phyloP scores from a whole-genome alignment of 441 rosid species.

The Euphorbia celastroides region DNA sequence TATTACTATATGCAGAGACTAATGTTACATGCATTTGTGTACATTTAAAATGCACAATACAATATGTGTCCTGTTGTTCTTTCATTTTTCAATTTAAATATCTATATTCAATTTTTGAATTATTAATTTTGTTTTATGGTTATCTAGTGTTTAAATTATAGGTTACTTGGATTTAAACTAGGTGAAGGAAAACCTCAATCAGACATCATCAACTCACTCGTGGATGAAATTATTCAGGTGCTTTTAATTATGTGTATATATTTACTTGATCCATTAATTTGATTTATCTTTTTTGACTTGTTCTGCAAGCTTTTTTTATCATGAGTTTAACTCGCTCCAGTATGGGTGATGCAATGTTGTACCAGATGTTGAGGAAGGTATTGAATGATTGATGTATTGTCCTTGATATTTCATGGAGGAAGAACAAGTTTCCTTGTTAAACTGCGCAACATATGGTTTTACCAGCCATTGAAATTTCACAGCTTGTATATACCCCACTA shows the following conservation, averaged over 20 bases:
- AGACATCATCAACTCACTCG: slow-evolving; percentile 34
- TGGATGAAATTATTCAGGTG: slow-evolving; percentile 69
- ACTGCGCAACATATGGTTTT: neutral
- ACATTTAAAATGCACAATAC: neutral
- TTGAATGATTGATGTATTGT: neutral
- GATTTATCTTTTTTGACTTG: slow-evolving; percentile 1
- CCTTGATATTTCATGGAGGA: neutral
- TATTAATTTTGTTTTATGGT: slow-evolving; percentile 13
- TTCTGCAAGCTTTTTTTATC: neutral
- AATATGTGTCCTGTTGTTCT: neutral
- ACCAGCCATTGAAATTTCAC: neutral
- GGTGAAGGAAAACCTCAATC: slow-evolving; percentile 43
- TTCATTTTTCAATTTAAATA: slow-evolving; percentile 9
- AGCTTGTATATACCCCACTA: neutral
- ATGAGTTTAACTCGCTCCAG: neutral
- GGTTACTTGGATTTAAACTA: slow-evolving; percentile 78
- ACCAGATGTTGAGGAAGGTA: neutral
- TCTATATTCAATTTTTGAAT: slow-evolving; percentile 14
- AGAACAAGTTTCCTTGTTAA: neutral
- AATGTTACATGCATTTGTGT: slow-evolving; percentile 3
- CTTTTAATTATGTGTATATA: slow-evolving; percentile 18
- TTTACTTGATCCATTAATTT: slow-evolving; percentile 11
- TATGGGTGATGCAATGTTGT: neutral
- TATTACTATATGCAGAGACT: slow-evolving; percentile 20
- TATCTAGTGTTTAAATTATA: slow-evolving; percentile 66